phyloP scores from a whole-genome alignment of 164 flowering plant species.

The Annona squamosa region DNA sequence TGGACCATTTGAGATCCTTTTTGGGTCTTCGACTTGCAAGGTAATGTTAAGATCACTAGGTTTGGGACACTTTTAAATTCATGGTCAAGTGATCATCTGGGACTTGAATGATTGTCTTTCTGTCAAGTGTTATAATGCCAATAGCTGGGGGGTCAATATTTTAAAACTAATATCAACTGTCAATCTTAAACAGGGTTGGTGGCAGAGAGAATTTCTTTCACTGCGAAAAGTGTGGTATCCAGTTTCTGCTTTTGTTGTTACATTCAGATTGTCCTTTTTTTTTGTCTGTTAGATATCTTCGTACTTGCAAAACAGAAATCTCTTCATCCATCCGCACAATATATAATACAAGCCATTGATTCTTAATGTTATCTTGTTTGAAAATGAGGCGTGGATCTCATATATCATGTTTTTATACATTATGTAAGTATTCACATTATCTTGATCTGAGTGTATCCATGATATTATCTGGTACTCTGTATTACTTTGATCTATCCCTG shows the following conservation, averaged over 20 bases:
- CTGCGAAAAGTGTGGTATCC: constrained; percentile 30
- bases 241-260: background rate
- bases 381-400: background rate
- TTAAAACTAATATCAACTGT: background rate
- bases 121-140: background rate
- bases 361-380: background rate
- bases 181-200: constrained; percentile 49
- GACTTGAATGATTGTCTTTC: background rate
- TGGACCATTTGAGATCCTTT: background rate
- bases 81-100: background rate
- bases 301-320: background rate
- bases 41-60: background rate
- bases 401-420: background rate
- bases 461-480: background rate
- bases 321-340: background rate
- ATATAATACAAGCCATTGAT: background rate
- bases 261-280: background rate
- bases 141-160: no score
- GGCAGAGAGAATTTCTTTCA: constrained; percentile 31
- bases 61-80: background rate
- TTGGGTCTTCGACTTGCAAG: background rate
- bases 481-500: no score
- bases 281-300: background rate
- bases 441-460: background rate
- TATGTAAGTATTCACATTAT: background rate